Base-by-base conservation (phyloP, 2,329 filamentous ascomycete genomes). In the Cladophialophora exuberans region DNA sequence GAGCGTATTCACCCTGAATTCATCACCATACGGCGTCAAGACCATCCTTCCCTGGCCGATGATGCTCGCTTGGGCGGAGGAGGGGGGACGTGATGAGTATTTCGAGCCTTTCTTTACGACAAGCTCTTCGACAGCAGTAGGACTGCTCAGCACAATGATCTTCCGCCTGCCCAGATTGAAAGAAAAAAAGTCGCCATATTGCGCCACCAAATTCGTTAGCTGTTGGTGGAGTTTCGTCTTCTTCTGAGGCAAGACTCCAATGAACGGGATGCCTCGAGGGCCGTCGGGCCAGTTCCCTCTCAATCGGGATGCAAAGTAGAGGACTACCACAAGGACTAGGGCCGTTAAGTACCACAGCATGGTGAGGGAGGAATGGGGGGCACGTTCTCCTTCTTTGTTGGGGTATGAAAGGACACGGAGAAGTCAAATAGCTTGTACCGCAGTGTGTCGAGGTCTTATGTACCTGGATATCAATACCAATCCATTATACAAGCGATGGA, bases 171-270 rank as follows among this genome's bases (percentile, higher is more conserved):
- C 54, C 50, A 54, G 31, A 20, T 44, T 54, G 36, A 36, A 41
- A 4, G 44, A 57, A 45, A 47, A 57, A 38, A 57, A 53, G 25
- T 57, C 54, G 15, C 54, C 54, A 36, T 57, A 57, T 36, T 42
- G 15, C 10, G 15, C 48, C 18, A 39, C 35, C 28, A 45, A 43
- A 10, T 36, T 41, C 22, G 42, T 46, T 10, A 57, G 49, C 18
- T 53, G 39, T 22, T 47, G 42, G 36, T 57, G 30, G 13, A 54
- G 44, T 13, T 30, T 42, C 15, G 10, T 4, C 4, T 28, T 43
- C 35, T 46, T 38, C 13, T 39, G 31, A 20, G 42, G 41, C 25
- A 49, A 31, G 22, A 25, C 39, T n/a, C 54, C 54, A 20, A 57
- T 20, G 17, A 57, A 38, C 1, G 43, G 43, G 6, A 53, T 28